Percentiles rank a stretch among this genome's conserved stretches.
phyloP scores from a whole-genome alignment of 805 yeast genomes.

The Hagleromyces aurorensis region DNA sequence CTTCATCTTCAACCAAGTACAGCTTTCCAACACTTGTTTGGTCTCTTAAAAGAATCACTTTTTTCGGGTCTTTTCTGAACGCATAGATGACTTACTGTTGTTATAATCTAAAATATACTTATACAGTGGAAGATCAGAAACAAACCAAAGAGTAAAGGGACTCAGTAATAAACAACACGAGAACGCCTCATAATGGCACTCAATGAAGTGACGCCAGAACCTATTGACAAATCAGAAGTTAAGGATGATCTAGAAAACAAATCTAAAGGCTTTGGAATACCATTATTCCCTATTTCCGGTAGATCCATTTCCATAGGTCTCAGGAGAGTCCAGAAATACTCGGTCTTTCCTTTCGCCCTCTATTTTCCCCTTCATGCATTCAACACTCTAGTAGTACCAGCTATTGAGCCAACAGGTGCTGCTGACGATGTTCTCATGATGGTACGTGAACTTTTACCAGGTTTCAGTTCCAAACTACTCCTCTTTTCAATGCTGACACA shows the following conservation, averaged over 20 bases:
- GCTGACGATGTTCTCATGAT: constrained; percentile 24
- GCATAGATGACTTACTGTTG: no score
- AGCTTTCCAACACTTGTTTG: no score
- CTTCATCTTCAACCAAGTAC: constrained; percentile 3
- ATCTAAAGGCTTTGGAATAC: constrained; percentile 6
- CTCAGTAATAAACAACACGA: background rate
- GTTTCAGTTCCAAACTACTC: constrained; percentile 14
- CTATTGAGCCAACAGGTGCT: constrained; percentile 13
- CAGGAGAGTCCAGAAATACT: constrained; percentile 17
- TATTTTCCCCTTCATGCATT: constrained; percentile 23
- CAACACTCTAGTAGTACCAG: constrained; percentile 18
- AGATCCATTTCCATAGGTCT: constrained; percentile 8
- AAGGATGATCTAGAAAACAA: constrained; percentile 7
- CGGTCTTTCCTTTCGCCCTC: constrained; percentile 17
- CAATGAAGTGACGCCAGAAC: constrained; percentile 18
- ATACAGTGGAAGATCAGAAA: no score
- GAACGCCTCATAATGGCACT: constrained; percentile 5
- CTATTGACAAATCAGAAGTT: constrained; percentile 8
- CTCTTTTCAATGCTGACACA: constrained; percentile 6
- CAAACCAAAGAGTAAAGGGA: constrained; percentile 1
- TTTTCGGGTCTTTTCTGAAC: no score
- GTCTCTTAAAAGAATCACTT: no score
- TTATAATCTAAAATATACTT: no score
- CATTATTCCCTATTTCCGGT: constrained; percentile 10
- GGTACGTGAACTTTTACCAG: constrained; percentile 20